Evolutionary conservation across 2,329 filamentous ascomycete species (phyloP).

Genomic region (Colletotrichum endophyticum): DNA sequence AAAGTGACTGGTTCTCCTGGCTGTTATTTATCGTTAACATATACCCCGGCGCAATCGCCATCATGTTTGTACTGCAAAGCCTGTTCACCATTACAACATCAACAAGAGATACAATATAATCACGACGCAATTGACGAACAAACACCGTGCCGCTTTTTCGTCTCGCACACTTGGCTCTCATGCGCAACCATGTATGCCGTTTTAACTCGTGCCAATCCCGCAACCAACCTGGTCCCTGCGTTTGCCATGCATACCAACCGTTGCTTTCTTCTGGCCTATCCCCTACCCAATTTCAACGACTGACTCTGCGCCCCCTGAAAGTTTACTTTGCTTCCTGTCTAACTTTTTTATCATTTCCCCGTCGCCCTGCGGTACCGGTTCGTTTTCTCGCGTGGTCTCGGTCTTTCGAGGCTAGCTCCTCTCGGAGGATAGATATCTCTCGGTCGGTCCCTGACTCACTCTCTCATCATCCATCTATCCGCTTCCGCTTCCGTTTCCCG

Average conservation of each 20-base stretch:
- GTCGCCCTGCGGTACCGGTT: not conserved
- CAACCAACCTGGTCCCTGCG: not conserved
- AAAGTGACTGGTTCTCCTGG: not conserved
- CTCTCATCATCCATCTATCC: not conserved
- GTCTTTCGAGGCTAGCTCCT: not conserved
- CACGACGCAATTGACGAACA: not conserved
- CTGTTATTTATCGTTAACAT: conserved; percentile 10
- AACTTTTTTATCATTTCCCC: not conserved
- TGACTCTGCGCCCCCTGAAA: conserved; percentile 1
- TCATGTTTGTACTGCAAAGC: not conserved
- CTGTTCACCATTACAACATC: not conserved
- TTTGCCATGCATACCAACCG: not conserved
- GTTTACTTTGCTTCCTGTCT: not conserved
- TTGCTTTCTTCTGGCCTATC: not conserved
- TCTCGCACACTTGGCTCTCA: not conserved
- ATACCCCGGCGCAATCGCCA: conserved; percentile 24
- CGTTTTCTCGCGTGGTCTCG: not conserved
- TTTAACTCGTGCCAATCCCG: not conserved
- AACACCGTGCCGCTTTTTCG: not conserved
- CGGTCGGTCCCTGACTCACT: not conserved
- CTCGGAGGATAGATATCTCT: not conserved
- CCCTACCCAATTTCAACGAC: not conserved
- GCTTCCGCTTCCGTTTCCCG: not conserved
- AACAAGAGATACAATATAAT: not conserved
- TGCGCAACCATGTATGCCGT: not conserved